Evolutionary conservation across 2,329 filamentous ascomycete genomes (phyloP).

Genomic region (Metarhizium robertsii): DNA sequence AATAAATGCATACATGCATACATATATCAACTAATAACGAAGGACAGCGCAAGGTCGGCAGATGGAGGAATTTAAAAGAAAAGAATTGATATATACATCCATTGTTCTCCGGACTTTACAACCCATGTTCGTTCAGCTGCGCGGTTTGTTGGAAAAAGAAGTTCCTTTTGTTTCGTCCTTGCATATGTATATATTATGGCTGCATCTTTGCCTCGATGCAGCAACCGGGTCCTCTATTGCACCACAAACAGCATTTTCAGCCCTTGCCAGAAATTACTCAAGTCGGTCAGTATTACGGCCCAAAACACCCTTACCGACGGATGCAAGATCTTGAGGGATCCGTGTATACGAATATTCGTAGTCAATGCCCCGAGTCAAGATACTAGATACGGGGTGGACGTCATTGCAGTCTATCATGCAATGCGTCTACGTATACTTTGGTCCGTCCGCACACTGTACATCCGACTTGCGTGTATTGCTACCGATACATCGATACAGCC

Average conservation of each 20-base stretch:
- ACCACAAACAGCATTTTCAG: background rate
- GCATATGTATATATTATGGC: background rate
- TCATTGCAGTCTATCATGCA: too few species aligned
- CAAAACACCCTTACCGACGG: background rate
- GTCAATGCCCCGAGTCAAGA: too few species aligned
- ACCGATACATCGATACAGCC: too few species aligned
- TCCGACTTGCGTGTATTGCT: too few species aligned
- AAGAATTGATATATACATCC: too few species aligned
- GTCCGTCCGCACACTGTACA: too few species aligned
- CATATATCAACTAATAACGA: too few species aligned
- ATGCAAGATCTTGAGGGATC: background rate
- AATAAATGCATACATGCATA: background rate
- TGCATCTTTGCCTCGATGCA: constrained; percentile 4
- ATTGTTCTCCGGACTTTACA: too few species aligned
- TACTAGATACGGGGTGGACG: too few species aligned
- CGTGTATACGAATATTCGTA: background rate
- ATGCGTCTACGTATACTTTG: too few species aligned
- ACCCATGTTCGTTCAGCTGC: background rate
- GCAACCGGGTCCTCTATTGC: background rate
- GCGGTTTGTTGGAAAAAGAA: background rate
- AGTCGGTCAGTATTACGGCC: background rate
- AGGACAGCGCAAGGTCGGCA: too few species aligned
- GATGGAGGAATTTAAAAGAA: too few species aligned
- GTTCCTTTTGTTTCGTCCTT: background rate
- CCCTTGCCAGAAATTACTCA: background rate